A percentile compares a stretch with the other conserved stretches of the same genome.
phyloP scores from a whole-genome alignment of 768 basidiomycete species.

The Coprinellus micaceus region DNA sequence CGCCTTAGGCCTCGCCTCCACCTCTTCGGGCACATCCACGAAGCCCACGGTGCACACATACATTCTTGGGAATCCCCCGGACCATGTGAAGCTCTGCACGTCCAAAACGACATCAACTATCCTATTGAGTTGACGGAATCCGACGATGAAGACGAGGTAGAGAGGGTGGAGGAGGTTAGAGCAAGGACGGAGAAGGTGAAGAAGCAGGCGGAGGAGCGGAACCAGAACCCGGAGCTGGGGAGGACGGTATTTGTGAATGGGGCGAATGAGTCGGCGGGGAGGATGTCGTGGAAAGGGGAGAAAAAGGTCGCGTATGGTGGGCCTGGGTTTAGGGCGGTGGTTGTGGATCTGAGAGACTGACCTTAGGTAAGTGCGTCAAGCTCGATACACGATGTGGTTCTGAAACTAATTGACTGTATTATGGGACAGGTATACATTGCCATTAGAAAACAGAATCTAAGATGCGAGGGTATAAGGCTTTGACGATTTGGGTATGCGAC shows the following conservation, averaged over 20 bases:
- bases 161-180: background rate
- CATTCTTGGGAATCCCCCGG: slow-evolving; percentile 31
- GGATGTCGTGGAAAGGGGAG: slow-evolving; percentile 19
- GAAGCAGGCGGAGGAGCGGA: background rate
- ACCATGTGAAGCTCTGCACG: slow-evolving; percentile 15
- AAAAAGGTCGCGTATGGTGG: slow-evolving; percentile 31
- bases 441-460: background rate
- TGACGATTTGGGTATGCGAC: background rate
- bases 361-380: slow-evolving; percentile 4
- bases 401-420: background rate
- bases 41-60: slow-evolving; percentile 47
- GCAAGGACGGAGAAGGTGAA: background rate
- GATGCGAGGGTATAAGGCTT: background rate
- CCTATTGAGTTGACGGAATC: slow-evolving; percentile 6
- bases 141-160: slow-evolving; percentile 1
- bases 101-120: slow-evolving; percentile 20
- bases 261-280: slow-evolving; percentile 35
- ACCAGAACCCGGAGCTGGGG: background rate
- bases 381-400: no score
- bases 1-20: slow-evolving; percentile 41
- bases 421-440: background rate
- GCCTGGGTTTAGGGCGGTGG: slow-evolving; percentile 39
- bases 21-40: slow-evolving; percentile 69
- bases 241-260: slow-evolving; percentile 45
- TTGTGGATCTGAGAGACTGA: slow-evolving; percentile 41